A percentile compares a stretch with the other conserved stretches of the same genome.
Conservation (phyloP, 257 asterid genomes). For the Solanum chiquidenum region DNA sequence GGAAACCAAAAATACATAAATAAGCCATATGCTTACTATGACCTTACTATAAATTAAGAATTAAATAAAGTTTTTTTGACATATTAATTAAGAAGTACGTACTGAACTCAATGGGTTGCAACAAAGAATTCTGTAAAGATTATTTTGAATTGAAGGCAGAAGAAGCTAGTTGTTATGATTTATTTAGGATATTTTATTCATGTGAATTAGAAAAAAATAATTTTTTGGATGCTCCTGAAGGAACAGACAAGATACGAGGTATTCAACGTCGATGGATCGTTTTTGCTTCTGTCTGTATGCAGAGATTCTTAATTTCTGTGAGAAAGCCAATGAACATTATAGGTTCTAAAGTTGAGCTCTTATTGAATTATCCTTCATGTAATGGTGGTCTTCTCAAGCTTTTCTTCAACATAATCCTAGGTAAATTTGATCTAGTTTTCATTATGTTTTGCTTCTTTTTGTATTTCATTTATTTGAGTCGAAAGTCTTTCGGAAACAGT, state of each 20-base stretch:
- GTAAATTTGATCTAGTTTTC: neutral
- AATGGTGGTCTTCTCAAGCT: slow-evolving; percentile 46
- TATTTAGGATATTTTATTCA: slow-evolving; percentile 29
- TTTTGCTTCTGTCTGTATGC: slow-evolving; percentile 36
- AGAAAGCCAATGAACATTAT: slow-evolving; percentile 31
- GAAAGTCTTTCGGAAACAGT: neutral
- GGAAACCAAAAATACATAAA: neutral
- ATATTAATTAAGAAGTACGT: neutral
- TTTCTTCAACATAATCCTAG: slow-evolving; percentile 30
- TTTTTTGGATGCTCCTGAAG: slow-evolving; percentile 15
- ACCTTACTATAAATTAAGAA: neutral
- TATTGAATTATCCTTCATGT: slow-evolving; percentile 29
- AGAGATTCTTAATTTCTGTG: slow-evolving; percentile 22
- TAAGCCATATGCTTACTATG: neutral
- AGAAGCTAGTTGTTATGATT: slow-evolving; percentile 32
- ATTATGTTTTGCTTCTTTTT: neutral
- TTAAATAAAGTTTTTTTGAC: neutral
- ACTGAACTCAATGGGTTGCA: neutral
- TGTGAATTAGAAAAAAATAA: slow-evolving; percentile 18
- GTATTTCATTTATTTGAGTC: neutral
- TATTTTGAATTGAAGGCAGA: slow-evolving; percentile 31
- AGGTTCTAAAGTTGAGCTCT: slow-evolving; percentile 30
- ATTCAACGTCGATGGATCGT: slow-evolving; percentile 45
- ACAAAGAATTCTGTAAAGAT: slow-evolving; percentile 19
- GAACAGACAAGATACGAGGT: neutral